phyloP scores from a whole-genome alignment of 2,329 filamentous ascomycete genomes.

The Rosellinia necatrix region DNA sequence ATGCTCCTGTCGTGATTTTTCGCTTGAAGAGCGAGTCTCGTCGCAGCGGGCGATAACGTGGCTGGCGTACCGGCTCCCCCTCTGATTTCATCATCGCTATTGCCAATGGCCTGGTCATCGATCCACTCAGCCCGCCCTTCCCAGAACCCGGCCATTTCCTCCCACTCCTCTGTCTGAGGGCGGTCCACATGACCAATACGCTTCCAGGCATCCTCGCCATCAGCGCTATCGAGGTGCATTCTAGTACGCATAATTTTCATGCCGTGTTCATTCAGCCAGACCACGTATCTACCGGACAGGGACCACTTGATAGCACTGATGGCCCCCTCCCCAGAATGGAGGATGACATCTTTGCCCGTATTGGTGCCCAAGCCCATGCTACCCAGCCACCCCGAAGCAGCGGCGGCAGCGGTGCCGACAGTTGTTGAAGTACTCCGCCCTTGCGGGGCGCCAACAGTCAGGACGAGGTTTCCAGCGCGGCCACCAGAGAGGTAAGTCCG shows the following conservation, averaged over 20 bases:
- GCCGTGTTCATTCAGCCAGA: constrained; percentile 94
- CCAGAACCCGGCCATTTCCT: constrained; percentile 96
- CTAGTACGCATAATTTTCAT: constrained; percentile 98
- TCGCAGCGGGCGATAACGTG: constrained; percentile 50
- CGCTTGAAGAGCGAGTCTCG: constrained; percentile 55
- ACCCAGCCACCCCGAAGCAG: constrained; percentile 89
- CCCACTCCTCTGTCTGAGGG: constrained; percentile 85
- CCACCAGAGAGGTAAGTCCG: constrained; percentile 90
- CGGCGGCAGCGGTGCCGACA: constrained; percentile 77
- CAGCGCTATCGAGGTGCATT: constrained; percentile 74
- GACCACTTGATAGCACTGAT: constrained; percentile 97
- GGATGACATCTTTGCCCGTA: constrained; percentile 79
- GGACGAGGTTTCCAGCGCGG: constrained; percentile 80
- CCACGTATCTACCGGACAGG: constrained; percentile 85
- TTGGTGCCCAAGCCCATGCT: constrained; percentile 80
- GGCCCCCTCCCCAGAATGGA: constrained; percentile 90
- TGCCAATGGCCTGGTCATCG: constrained; percentile 78
- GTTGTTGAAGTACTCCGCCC: constrained; percentile 89
- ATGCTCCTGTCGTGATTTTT: constrained; percentile 53
- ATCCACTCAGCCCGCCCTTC: constrained; percentile 93
- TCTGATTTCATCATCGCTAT: constrained; percentile 65
- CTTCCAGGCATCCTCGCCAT: constrained; percentile 89
- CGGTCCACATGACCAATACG: constrained; percentile 90
- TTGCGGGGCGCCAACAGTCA: constrained; percentile 79
- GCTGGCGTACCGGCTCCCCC: constrained; percentile 40